A percentile compares a stretch with the other conserved stretches of the same genome.
These are phyloP conservation scores for Tetracladium maxilliforme DNA, from an alignment of 2,329 filamentous ascomycete genomes.

Conservation along the genomic window DNA sequence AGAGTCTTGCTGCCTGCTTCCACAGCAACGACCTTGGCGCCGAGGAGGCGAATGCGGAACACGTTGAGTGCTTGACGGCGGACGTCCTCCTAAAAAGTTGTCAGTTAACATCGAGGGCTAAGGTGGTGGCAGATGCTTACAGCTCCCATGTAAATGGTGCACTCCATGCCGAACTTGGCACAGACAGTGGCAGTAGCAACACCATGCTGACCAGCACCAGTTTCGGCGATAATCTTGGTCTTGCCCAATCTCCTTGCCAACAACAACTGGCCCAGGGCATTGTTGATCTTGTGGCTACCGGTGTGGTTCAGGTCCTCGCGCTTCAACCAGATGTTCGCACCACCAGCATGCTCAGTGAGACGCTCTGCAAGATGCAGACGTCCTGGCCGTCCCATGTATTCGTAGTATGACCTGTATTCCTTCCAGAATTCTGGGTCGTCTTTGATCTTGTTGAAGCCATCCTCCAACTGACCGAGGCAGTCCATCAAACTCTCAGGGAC, in stretches of 20 bases:
- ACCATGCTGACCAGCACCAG: conserved; percentile 92
- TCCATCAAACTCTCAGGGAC: conserved; percentile 98
- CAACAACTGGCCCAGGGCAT: conserved; percentile 85
- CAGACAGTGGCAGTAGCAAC: conserved; percentile 96
- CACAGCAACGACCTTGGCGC: conserved; percentile 83
- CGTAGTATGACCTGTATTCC: conserved; percentile 89
- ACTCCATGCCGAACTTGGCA: conserved; percentile 96
- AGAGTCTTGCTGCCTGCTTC: conserved; percentile 78
- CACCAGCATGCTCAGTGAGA: conserved; percentile 76
- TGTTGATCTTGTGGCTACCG: conserved; percentile 99
- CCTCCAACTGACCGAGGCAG: conserved; percentile 79
- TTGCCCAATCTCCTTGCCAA: conserved; percentile 79
- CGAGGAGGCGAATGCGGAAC: conserved; percentile 94
- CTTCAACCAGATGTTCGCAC: conserved; percentile 96
- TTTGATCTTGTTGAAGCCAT: conserved; percentile 75
- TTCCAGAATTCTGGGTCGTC: conserved; percentile 92
- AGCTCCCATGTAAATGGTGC: conserved; percentile 95
- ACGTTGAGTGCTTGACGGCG: conserved; percentile 93
- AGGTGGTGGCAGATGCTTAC: too few species aligned
- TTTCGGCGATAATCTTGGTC: conserved; percentile 95
- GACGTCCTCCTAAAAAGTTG: conserved; percentile 55
- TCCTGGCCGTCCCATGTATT: conserved; percentile 91
- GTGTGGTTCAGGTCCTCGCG: conserved; percentile 96
- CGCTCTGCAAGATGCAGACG: conserved; percentile 81
- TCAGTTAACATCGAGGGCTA: too few species aligned